Evolutionary conservation across 495 filamentous ascomycete species (phyloP).

Genomic region (Apiosordaria backusii): DNA sequence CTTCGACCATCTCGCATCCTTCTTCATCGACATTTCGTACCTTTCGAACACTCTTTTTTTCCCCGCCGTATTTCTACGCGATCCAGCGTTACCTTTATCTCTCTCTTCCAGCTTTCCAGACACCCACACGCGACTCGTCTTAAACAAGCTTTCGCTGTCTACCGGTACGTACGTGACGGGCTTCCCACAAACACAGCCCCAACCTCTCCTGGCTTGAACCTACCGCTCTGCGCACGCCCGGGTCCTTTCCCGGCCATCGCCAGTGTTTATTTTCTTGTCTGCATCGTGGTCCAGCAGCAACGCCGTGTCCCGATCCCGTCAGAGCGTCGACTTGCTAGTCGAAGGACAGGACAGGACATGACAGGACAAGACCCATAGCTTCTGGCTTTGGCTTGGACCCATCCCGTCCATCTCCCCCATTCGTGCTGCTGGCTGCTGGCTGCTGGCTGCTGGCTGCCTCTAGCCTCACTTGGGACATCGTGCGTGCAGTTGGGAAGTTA

Average conservation of each 20-base stretch:
- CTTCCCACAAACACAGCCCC: background rate
- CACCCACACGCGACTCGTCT: conserved; percentile 6
- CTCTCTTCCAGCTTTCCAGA: background rate
- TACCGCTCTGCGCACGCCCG: background rate
- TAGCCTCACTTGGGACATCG: background rate
- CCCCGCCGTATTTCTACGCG: conserved; percentile 31
- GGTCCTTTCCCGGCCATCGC: background rate
- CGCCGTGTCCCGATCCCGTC: background rate
- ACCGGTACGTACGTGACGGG: conserved; percentile 29
- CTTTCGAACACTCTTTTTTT: conserved; percentile 33
- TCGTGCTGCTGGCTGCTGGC: background rate
- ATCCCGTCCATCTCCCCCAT: background rate
- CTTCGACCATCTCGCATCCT: conserved; percentile 19
- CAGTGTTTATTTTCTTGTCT: background rate
- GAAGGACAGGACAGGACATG: background rate
- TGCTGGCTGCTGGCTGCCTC: background rate
- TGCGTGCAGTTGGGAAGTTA: conserved; percentile 12
- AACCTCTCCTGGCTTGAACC: background rate
- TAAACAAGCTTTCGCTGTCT: conserved; percentile 21
- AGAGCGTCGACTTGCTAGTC: background rate
- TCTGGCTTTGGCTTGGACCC: conserved; percentile 1
- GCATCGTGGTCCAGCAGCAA: background rate
- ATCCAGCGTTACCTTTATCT: conserved; percentile 31
- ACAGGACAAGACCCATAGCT: background rate
- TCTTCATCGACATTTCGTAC: conserved; percentile 32